Base-by-base conservation (phyloP, 371 early-diverging fungal species). In the Conidiobolus coronatus region DNA sequence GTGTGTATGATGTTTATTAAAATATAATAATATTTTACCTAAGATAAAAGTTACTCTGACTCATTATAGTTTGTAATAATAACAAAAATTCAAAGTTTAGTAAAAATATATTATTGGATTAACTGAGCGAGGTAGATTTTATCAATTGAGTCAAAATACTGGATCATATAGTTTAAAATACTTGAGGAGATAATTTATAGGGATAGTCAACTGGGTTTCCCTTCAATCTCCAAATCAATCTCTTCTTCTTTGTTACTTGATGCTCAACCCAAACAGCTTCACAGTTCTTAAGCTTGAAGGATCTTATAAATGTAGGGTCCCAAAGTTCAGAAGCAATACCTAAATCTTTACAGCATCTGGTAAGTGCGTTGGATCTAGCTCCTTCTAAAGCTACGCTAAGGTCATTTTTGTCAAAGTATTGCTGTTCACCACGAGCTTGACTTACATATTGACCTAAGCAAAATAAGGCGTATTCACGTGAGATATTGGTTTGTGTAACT, bases 321-420 rank as follows among this genome's bases (percentile, higher is more conserved):
- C 94, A 93, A 50, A 95, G 63, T 58, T 95, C 94, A 33, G 76
- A 78, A 8, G 90, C 86, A 42, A 89, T 66, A 29, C 94, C 94
- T 40, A 95, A 61, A 64, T 95, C 96, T 59, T 95, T 95, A 67
- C 94, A 95, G 63, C 93, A 92, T 35, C 94, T 72, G 77, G 91
- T 85, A 51, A 95, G 62, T 7, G 96, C 94, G 56, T 91, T 94
- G 40, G 81, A 80, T 58, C 87, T 91, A 56, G 79, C 77, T 3
- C 90, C 92, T 65, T 95, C 94, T 0, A 83, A 70, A 0, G 93
- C 90, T 0, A 87, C 90, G 0, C 90, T 73, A 19, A 91, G 54
- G 5, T 70, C 71, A 37, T 65, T 59, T 17, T 66, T 59, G 53
- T 80, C 79, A 59, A 86, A 86, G 53, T 71, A 90, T 48, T 82